phyloP scores from a whole-genome alignment of 176 grass and related monocot species.

The Carex kokanica region DNA sequence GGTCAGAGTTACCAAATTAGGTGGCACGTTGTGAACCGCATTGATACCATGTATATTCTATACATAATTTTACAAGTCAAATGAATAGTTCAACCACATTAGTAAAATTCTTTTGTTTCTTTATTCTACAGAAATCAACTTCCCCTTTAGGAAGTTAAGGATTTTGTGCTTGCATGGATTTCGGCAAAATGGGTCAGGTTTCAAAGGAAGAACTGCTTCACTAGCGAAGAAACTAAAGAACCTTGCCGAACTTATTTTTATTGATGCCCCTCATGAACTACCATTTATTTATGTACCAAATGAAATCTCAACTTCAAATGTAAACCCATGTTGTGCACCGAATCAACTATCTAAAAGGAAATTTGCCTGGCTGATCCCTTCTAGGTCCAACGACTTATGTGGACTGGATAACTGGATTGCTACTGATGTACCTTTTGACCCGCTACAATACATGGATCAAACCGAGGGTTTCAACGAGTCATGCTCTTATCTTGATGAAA shows the following conservation, averaged over 20 bases:
- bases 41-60: background rate
- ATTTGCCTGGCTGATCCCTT: conserved; percentile 66
- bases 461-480: conserved; percentile 67
- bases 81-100: background rate
- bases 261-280: conserved; percentile 81
- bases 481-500: conserved; percentile 44
- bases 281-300: conserved; percentile 62
- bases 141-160: conserved; percentile 45
- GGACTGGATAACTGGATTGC: conserved; percentile 39
- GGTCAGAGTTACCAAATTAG: background rate
- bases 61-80: background rate
- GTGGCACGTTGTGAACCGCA: background rate
- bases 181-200: conserved; percentile 80
- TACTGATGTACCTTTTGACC: conserved; percentile 52
- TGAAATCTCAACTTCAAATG: background rate
- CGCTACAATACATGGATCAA: conserved; percentile 78
- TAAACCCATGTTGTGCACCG: background rate
- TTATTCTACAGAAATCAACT: conserved; percentile 45
- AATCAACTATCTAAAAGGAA: conserved; percentile 39
- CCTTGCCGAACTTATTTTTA: conserved; percentile 61
- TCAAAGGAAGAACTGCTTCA: conserved; percentile 87
- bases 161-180: conserved; percentile 96
- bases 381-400: conserved; percentile 8
- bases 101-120: background rate
- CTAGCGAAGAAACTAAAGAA: conserved; percentile 88